A percentile compares a stretch with the other conserved stretches of the same genome.
These are phyloP conservation scores for Aureobasidium sp. DNA, from an alignment of 2,329 filamentous ascomycete genomes.

Conservation along the genomic window DNA sequence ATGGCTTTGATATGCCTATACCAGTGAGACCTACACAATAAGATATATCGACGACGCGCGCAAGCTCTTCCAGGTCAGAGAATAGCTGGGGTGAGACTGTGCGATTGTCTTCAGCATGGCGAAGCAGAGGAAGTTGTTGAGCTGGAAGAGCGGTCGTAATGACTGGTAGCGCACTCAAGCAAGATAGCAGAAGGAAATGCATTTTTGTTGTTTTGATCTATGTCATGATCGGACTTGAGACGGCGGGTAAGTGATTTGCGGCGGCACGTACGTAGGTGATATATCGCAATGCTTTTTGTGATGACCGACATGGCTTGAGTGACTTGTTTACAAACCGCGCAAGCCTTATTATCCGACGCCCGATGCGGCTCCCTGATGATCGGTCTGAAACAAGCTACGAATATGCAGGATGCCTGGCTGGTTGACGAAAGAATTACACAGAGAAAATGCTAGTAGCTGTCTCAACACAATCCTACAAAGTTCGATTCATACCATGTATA, in stretches of 20 bases:
- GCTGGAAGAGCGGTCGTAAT: constrained; percentile 19
- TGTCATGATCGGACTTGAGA: constrained; percentile 19
- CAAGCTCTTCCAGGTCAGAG: constrained; percentile 72
- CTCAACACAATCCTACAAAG: not conserved
- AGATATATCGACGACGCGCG: constrained; percentile 87
- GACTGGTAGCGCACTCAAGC: constrained; percentile 16
- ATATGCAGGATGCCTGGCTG: not conserved
- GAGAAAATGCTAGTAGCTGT: not conserved
- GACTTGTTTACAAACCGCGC: not conserved
- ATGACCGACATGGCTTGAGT: not conserved
- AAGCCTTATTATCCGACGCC: not conserved
- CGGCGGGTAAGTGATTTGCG: constrained; percentile 19
- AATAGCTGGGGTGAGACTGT: constrained; percentile 61
- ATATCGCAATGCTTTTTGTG: constrained; percentile 4
- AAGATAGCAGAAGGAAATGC: constrained; percentile 13
- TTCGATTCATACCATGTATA: not conserved
- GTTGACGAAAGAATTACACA: too few relatives aligned
- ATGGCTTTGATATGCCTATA: constrained; percentile 75
- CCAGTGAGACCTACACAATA: constrained; percentile 88
- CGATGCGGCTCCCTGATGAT: not conserved
- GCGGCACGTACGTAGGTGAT: constrained; percentile 1
- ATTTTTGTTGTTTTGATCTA: constrained; percentile 8
- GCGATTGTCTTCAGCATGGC: constrained; percentile 27
- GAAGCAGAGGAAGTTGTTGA: constrained; percentile 28
- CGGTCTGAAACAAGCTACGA: not conserved